phyloP scores from a whole-genome alignment of 768 basidiomycete species.

The Infundibulicybe gibba region DNA sequence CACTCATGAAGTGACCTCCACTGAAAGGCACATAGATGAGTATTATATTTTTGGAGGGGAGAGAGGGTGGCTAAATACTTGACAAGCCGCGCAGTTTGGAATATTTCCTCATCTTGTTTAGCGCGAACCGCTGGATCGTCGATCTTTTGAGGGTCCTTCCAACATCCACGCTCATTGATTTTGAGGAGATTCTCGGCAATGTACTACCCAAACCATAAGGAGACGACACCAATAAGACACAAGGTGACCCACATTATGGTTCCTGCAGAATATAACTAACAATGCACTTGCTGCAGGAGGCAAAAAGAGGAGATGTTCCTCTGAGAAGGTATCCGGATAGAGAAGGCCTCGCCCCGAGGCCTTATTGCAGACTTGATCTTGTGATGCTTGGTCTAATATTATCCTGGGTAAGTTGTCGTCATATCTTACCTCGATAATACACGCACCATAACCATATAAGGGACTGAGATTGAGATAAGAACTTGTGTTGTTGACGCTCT shows the following conservation, averaged over 20 bases:
- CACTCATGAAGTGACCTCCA: constrained; percentile 51
- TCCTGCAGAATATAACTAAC: constrained; percentile 52
- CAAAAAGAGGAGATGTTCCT: constrained; percentile 47
- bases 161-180: constrained; percentile 51
- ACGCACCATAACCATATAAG: constrained; percentile 40
- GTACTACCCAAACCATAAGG: constrained; percentile 31
- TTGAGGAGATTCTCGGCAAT: constrained; percentile 48
- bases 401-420: not conserved
- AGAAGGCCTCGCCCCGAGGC: constrained; percentile 44
- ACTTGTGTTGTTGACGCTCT: constrained; percentile 38
- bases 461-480: constrained; percentile 51
- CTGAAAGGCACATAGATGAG: constrained; percentile 13
- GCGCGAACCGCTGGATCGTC: constrained; percentile 18
- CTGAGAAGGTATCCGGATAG: constrained; percentile 51
- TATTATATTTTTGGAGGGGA: not conserved
- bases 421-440: not conserved
- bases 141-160: constrained; percentile 35
- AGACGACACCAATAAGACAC: not conserved
- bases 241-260: constrained; percentile 46
- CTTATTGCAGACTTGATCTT: constrained; percentile 43
- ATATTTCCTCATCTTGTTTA: constrained; percentile 52
- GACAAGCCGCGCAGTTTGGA: constrained; percentile 51
- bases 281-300: constrained; percentile 52
- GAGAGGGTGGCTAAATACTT: constrained; percentile 27
- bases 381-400: constrained; percentile 9